Percentiles rank a stretch among this genome's conserved stretches.
Conservation (phyloP, 1,139 yeast species). For the Protomyces inouyei region DNA sequence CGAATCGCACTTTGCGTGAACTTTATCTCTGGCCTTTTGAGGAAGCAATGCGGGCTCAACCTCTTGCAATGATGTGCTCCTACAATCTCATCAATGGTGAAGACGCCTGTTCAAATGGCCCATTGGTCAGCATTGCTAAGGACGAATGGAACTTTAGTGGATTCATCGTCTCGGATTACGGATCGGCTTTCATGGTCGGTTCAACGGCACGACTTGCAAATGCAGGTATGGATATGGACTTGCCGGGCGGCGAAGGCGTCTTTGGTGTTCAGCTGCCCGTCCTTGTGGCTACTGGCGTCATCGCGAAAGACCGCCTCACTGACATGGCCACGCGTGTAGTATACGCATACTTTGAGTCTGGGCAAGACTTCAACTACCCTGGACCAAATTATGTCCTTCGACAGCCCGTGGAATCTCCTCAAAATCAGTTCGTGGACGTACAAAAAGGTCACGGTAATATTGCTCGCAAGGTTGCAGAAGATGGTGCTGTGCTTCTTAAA, state of each 20-base stretch:
- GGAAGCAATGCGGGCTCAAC: slow-evolving; percentile 59
- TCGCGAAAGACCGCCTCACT: slow-evolving; percentile 53
- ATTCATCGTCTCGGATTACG: slow-evolving; percentile 60
- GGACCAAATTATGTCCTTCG: background rate
- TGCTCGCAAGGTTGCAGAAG: slow-evolving; percentile 51
- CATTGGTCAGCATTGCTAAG: slow-evolving; percentile 51
- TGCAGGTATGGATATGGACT: slow-evolving; percentile 61
- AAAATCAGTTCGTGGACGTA: slow-evolving; percentile 49
- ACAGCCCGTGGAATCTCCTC: background rate
- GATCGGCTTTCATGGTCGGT: slow-evolving; percentile 49
- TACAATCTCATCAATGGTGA: slow-evolving; percentile 57
- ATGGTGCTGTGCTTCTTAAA: slow-evolving; percentile 52
- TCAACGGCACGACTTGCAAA: slow-evolving; percentile 54
- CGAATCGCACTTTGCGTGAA: slow-evolving; percentile 59
- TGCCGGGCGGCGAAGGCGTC: slow-evolving; percentile 54
- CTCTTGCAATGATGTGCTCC: slow-evolving; percentile 58
- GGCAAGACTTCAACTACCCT: slow-evolving; percentile 27
- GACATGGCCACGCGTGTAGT: slow-evolving; percentile 60
- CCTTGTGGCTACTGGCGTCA: slow-evolving; percentile 53
- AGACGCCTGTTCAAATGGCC: slow-evolving; percentile 58
- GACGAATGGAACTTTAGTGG: slow-evolving; percentile 65
- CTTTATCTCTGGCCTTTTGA: slow-evolving; percentile 60
- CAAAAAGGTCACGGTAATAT: slow-evolving; percentile 44
- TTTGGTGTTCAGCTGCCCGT: slow-evolving; percentile 58
- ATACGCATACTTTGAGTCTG: slow-evolving; percentile 50